Evolutionary conservation across 1,139 yeast species (phyloP).

Genomic region (Zygotorulaspora mrakii): DNA sequence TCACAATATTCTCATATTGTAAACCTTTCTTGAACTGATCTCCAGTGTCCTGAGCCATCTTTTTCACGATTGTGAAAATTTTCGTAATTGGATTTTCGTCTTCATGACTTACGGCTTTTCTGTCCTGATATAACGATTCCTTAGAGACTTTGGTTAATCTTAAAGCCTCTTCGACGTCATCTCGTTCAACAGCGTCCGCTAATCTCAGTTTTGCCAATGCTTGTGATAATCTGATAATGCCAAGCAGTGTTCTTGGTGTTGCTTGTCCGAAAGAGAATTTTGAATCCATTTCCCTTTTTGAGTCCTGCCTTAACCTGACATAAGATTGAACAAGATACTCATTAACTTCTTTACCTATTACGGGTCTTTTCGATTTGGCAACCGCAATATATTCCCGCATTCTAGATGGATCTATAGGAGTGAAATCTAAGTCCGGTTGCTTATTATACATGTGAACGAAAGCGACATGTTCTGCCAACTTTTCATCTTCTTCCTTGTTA

Average conservation of each 20-base stretch:
- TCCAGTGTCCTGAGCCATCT: constrained; percentile 39
- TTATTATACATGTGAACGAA: constrained; percentile 90
- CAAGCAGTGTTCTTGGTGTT: constrained; percentile 91
- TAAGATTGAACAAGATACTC: constrained; percentile 85
- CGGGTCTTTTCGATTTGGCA: constrained; percentile 84
- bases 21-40: constrained; percentile 42
- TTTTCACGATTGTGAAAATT: constrained; percentile 51
- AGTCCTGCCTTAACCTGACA: constrained; percentile 88
- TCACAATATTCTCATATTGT: constrained; percentile 57
- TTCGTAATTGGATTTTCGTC: constrained; percentile 59
- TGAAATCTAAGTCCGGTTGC: constrained; percentile 75
- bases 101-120: constrained; percentile 42
- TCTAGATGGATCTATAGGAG: constrained; percentile 72
- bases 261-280: constrained; percentile 82
- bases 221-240: constrained; percentile 87
- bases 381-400: constrained; percentile 85
- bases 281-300: constrained; percentile 71
- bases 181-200: constrained; percentile 61
- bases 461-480: constrained; percentile 88
- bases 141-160: constrained; percentile 83
- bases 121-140: constrained; percentile 64
- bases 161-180: constrained; percentile 94
- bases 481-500: constrained; percentile 71
- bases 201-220: constrained; percentile 90
- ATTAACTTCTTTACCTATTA: constrained; percentile 80